Conservation (phyloP, 129 eudicot species). For the Cynara cardunculus region DNA sequence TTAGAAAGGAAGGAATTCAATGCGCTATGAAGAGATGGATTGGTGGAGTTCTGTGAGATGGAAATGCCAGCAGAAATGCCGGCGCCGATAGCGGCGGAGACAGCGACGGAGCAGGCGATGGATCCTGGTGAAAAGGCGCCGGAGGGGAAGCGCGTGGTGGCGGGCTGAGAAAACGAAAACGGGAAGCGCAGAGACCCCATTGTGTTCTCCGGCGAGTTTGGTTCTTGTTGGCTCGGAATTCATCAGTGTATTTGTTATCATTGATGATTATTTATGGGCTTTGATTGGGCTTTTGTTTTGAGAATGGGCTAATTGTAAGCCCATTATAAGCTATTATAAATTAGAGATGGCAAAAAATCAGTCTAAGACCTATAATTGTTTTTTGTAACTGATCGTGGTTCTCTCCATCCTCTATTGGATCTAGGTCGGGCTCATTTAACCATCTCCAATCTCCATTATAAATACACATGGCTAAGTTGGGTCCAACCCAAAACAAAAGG, state of each 20-base stretch:
- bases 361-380: too few species aligned
- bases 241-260: constrained; percentile 6
- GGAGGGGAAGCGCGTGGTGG: constrained; percentile 23
- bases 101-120: constrained; percentile 53
- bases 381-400: too few species aligned
- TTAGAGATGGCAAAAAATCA: too few species aligned
- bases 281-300: not conserved
- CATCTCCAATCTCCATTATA: too few species aligned
- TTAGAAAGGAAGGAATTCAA: constrained; percentile 44
- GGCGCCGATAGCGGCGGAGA: constrained; percentile 40
- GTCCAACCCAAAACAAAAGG: too few species aligned
- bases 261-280: not conserved
- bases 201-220: constrained; percentile 30
- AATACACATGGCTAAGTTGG: too few species aligned
- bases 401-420: too few species aligned
- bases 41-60: constrained; percentile 37
- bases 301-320: not conserved
- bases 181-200: constrained; percentile 86
- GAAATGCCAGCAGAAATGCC: constrained; percentile 44
- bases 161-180: constrained; percentile 64
- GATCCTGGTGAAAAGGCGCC: constrained; percentile 31
- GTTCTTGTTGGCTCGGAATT: not conserved
- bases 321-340: not conserved
- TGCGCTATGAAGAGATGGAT: constrained; percentile 43
- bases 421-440: too few species aligned